These are phyloP conservation scores for Russula sp. DNA, from an alignment of 768 basidiomycete genomes.

Conservation along the genomic window DNA sequence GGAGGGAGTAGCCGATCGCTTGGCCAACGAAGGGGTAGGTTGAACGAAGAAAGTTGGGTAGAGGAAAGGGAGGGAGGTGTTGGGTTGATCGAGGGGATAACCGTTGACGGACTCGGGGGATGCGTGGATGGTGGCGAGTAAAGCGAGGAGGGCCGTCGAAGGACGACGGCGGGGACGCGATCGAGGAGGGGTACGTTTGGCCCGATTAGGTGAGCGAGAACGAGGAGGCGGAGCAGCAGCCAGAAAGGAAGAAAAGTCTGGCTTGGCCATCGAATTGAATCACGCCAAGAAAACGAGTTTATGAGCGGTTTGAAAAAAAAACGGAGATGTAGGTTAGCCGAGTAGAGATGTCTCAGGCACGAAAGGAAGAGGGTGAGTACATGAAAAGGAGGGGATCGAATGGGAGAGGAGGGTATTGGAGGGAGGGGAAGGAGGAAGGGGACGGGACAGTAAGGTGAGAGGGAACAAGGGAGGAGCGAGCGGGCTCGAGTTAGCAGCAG, in stretches of 20 bases:
- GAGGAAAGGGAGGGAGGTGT: slow-evolving; percentile 19
- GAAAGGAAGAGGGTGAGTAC: not conserved
- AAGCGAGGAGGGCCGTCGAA: not conserved
- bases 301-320: not conserved
- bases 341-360: not conserved
- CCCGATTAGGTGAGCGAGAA: not conserved
- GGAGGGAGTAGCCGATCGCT: not conserved
- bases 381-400: not conserved
- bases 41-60: slow-evolving; percentile 29
- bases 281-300: slow-evolving; percentile 2
- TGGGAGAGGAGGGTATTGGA: not conserved
- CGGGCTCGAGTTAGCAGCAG: slow-evolving; percentile 17
- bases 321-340: not conserved
- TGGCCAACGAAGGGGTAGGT: slow-evolving; percentile 12
- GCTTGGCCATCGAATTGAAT: slow-evolving; percentile 26
- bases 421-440: not conserved
- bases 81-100: slow-evolving; percentile 6
- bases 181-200: not conserved
- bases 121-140: slow-evolving; percentile 9
- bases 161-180: slow-evolving; percentile 1
- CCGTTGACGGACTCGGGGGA: not conserved
- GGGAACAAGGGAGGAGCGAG: slow-evolving; percentile 10
- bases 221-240: slow-evolving; percentile 4
- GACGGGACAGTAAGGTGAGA: too few relatives aligned
- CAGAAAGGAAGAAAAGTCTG: slow-evolving; percentile 10